Evolutionary conservation across 441 rosid genomes (phyloP), one percentile per base, ranked within the genome.

Genomic region (Codiaeum variegatum): DNA sequence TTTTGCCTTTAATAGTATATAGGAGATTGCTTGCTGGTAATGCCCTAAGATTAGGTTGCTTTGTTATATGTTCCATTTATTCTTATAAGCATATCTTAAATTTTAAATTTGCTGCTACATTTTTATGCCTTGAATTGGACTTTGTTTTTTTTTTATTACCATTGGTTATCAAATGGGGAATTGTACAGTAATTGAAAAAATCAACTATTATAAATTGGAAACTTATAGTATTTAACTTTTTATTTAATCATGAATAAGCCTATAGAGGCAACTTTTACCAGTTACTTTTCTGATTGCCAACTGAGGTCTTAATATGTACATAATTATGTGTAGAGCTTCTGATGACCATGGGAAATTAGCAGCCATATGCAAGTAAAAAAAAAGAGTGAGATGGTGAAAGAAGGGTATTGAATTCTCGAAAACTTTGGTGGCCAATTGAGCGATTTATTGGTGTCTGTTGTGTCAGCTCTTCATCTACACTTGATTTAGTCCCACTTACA

Each of bases 371-470:
- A 94, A 94, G 75, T 92, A 96, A 3, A 88, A 78, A 92, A 82
- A 86, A 89, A 97, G 77, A 82, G 75, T 59, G 91, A 85, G 83
- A 89, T 94, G 91, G 85, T 77, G 70, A 72, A 72, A 62, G 87
- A 88, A 34, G 97, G 97, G 72, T 92, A 79, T 47, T 78, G 94
- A 78, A 88, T 94, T 66, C 80, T 80, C 4, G 98, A 97, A 12
- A 94, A 92, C 77, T 89, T 92, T 4, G 97, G 98, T 42, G 98
- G 92, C 72, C 98, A 94, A 40, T 94, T 97, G 97, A 94, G 97
- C 44, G 97, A 92, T 80, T 71, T 94, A 78, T 76, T 92, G 73
- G 97, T 96, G 32, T 73, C 81, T 60, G 56, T 85, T 3, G 78
- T 88, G 82, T 87, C 95, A 2, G 64, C 5, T 47, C 92, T n/a